Base-by-base conservation (phyloP, 2,329 filamentous ascomycete species). In the Orbilia blumenaviensis region DNA sequence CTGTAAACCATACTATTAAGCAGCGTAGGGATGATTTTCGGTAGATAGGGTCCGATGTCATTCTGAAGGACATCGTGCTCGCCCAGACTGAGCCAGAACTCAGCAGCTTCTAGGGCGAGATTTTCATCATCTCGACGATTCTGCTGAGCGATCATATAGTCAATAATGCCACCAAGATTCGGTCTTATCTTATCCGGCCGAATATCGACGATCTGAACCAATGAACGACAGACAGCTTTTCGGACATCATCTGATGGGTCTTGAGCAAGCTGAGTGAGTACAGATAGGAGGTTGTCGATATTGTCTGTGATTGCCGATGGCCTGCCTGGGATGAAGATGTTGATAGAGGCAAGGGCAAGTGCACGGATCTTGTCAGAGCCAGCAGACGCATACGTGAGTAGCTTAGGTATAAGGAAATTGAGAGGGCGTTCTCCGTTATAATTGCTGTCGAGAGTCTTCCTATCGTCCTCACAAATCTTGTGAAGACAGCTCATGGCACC, bases 401-500 rank as follows among this genome's bases (percentile, higher is more conserved):
- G 87, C 83, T 96, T 94, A 9, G 95, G 95, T 58, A 98, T 90
- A 50, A 99, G 89, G 80, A 93, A 91, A 82, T 91, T 91, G 75
- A 98, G 88, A 1, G 95, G 95, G 68, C 93, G 88, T 83, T 97
- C 91, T 76, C 93, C 93, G 81, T 93, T 90, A 82, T 96, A 92
- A 78, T 97, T 92, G 80, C 90, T 90, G 83, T 96, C 93, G 64
- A 99, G 86, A 73, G 92, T 87, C 82, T 91, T 93, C 81, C 89
- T 90, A 84, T 96, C 97, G 84, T 99, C 95, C 84, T 99, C 95
- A 84, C 95, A 99, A 77, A 99, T 94, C 86, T 98, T 98, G 82
- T 91, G 86, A 83, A 99, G 86, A 54, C 95, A 94, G 56, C 92
- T 89, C 91, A 98, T 97, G 79, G 93, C 94, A 77, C 94, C 94